Conservation (phyloP, 2,329 filamentous ascomycete genomes). For the Aquanectria penicillioides region DNA sequence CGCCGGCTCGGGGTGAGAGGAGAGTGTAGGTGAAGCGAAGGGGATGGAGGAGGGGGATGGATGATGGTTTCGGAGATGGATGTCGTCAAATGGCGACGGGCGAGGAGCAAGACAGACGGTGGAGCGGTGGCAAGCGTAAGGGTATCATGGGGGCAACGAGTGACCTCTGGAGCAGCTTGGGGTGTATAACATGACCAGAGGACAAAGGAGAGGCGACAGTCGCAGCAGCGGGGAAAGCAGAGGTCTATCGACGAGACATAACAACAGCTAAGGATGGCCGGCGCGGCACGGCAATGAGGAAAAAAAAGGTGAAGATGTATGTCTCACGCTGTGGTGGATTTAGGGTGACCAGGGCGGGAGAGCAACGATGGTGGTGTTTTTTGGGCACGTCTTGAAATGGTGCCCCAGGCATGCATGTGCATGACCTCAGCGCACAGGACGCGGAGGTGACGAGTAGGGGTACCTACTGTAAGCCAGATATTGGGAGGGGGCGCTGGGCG, state of each 20-base stretch:
- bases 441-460: no score
- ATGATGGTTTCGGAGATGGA: not conserved
- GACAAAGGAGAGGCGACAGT: constrained; percentile 12
- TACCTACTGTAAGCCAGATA: no score
- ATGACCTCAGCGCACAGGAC: constrained; percentile 9
- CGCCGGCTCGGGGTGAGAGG: constrained; percentile 26
- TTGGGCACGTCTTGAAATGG: not conserved
- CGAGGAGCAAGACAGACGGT: constrained; percentile 14
- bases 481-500: no score
- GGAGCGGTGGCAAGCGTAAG: constrained; percentile 23
- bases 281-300: not conserved
- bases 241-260: constrained; percentile 6
- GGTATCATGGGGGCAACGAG: constrained; percentile 38
- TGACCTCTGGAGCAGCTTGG: constrained; percentile 32
- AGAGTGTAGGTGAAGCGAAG: constrained; percentile 19
- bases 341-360: no score
- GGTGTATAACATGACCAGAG: constrained; percentile 38
- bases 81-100: constrained; percentile 7
- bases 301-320: constrained; percentile 5
- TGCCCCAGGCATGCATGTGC: constrained; percentile 19
- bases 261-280: not conserved
- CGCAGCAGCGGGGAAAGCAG: constrained; percentile 11
- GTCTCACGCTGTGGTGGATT: constrained; percentile 9
- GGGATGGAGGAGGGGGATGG: constrained; percentile 24
- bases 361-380: no score